phyloP scores from a whole-genome alignment of 2,329 filamentous ascomycete species.

The Xylaria arbuscula region DNA sequence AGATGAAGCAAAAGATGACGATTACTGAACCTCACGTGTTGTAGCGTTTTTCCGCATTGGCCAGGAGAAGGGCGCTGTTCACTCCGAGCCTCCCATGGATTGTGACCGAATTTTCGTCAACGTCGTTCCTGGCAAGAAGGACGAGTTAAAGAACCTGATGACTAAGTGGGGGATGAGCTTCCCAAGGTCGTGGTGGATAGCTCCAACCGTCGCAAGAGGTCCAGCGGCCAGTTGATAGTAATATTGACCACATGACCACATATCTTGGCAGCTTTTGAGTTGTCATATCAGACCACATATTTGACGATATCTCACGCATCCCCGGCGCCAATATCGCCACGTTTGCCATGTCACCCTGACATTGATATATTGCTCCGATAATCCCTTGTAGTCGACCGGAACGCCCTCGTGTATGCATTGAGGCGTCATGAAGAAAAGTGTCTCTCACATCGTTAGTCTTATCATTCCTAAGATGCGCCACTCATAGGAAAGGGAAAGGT shows the following conservation, averaged over 20 bases:
- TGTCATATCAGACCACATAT: not conserved
- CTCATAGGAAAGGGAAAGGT: not conserved
- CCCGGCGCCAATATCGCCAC: not conserved
- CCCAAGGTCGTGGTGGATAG: conserved; percentile 52
- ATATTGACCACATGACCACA: conserved; percentile 13
- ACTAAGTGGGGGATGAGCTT: conserved; percentile 55
- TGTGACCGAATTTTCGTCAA: conserved; percentile 53
- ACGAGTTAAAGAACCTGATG: conserved; percentile 50
- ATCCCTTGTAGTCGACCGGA: not conserved
- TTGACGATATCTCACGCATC: not conserved
- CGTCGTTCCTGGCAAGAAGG: conserved; percentile 52
- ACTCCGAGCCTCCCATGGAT: conserved; percentile 55
- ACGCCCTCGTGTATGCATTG: not conserved
- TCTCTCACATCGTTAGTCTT: not conserved
- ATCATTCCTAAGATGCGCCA: not conserved
- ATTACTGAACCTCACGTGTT: not conserved
- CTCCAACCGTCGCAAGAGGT: conserved; percentile 30
- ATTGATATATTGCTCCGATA: not conserved
- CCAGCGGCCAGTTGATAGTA: conserved; percentile 20
- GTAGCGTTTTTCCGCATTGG: conserved; percentile 56
- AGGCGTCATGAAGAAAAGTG: not conserved
- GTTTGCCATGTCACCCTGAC: not conserved
- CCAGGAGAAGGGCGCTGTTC: conserved; percentile 54
- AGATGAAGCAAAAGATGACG: not conserved
- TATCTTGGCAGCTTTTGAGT: not conserved